Conservation (phyloP, 139 green algal genomes). For the Tetraselmis chui region DNA sequence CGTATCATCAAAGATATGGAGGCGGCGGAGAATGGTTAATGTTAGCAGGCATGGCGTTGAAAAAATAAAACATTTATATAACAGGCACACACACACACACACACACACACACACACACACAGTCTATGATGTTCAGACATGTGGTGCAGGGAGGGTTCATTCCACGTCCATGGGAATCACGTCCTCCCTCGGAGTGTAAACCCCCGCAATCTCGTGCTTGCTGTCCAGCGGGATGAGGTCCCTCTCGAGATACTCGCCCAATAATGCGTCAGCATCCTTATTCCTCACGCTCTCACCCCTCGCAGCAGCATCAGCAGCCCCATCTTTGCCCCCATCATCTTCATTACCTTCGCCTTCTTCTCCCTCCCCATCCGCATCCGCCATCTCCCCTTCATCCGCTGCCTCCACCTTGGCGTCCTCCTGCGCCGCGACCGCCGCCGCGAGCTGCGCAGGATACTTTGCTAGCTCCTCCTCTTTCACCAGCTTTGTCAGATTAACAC, state of each 20-base stretch:
- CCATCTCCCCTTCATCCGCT: neutral
- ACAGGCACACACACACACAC: no score
- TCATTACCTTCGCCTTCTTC: neutral
- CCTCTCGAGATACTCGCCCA: neutral
- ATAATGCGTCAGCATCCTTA: neutral
- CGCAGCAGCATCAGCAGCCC: neutral
- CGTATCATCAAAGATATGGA: conserved; percentile 21
- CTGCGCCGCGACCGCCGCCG: neutral
- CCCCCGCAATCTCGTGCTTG: neutral
- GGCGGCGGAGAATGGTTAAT: no score
- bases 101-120: no score
- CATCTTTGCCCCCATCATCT: neutral
- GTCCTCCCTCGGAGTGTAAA: neutral
- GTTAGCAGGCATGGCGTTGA: no score
- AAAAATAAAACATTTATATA: no score
- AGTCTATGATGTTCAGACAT: no score
- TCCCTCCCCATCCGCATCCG: neutral
- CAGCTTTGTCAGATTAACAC: neutral
- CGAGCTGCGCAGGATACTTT: neutral
- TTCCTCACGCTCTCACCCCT: neutral
- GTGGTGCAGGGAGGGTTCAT: neutral
- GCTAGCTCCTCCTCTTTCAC: neutral
- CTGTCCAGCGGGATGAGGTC: neutral
- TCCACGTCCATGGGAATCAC: neutral
- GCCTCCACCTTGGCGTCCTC: neutral